These are phyloP conservation scores for Straminergon stramineum DNA, from an alignment of 225 moss, liverwort and hornwort genomes.

Conservation along the genomic window DNA sequence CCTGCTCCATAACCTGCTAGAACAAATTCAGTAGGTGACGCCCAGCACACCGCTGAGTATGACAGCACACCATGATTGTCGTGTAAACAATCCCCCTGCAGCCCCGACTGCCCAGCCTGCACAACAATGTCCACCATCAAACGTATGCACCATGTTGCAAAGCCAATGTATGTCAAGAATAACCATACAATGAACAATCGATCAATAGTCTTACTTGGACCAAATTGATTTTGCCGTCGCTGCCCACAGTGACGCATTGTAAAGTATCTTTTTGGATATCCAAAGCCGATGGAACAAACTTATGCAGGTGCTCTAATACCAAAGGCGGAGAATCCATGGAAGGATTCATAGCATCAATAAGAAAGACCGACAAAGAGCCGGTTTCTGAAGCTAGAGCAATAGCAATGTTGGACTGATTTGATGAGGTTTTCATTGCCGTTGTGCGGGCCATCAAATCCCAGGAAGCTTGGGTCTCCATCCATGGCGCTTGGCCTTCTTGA, in stretches of 20 bases:
- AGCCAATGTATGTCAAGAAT: background rate
- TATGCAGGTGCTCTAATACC: slow-evolving; percentile 46
- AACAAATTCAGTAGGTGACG: slow-evolving; percentile 83
- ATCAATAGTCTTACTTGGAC: slow-evolving; percentile 37
- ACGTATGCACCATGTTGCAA: background rate
- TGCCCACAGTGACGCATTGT: slow-evolving; percentile 73
- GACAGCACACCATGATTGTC: slow-evolving; percentile 85
- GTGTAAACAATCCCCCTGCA: slow-evolving; percentile 63
- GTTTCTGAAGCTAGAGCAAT: slow-evolving; percentile 31
- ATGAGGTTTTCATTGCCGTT: slow-evolving; percentile 36
- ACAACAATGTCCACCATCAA: background rate
- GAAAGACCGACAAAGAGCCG: slow-evolving; percentile 45
- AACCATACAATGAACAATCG: background rate
- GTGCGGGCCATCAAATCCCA: slow-evolving; percentile 36
- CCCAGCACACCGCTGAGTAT: slow-evolving; percentile 80
- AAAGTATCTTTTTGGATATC: slow-evolving; percentile 69
- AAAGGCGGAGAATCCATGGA: slow-evolving; percentile 38
- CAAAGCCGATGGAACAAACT: slow-evolving; percentile 50
- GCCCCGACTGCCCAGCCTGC: slow-evolving; percentile 59
- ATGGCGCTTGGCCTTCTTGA: slow-evolving; percentile 38
- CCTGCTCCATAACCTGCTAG: slow-evolving; percentile 79
- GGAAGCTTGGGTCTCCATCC: slow-evolving; percentile 47
- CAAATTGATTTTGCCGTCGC: slow-evolving; percentile 81
- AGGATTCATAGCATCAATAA: slow-evolving; percentile 37
- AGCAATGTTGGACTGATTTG: slow-evolving; percentile 35